These are phyloP conservation scores for Rhinocladiella similis DNA, from an alignment of 2,329 filamentous ascomycete genomes.

Conservation along the genomic window DNA sequence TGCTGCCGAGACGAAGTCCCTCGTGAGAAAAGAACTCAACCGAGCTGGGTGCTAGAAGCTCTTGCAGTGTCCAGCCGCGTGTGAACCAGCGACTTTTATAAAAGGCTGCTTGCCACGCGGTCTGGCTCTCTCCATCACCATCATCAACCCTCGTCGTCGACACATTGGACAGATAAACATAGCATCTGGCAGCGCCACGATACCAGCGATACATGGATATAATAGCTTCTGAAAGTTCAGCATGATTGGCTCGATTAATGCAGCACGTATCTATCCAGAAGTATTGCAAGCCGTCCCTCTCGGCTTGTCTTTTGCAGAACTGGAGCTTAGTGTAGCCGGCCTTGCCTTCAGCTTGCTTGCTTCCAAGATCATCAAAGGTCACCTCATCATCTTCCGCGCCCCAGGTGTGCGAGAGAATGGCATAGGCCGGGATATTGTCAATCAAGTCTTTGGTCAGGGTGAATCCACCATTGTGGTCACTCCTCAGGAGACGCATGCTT, in stretches of 20 bases:
- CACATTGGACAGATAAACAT: constrained; percentile 26
- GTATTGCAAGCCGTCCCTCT: constrained; percentile 21
- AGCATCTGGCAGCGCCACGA: constrained; percentile 20
- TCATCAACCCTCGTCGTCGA: neutral
- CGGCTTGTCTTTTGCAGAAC: constrained; percentile 14
- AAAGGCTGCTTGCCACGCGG: constrained; percentile 1
- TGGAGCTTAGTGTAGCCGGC: constrained; percentile 11
- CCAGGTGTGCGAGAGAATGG: constrained; percentile 32
- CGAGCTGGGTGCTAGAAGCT: constrained; percentile 30
- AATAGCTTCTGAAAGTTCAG: constrained; percentile 29
- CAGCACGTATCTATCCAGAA: constrained; percentile 33
- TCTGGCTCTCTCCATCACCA: neutral
- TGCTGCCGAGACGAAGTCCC: constrained; percentile 26
- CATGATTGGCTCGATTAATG: constrained; percentile 29
- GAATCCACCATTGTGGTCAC: no score
- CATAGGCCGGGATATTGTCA: constrained; percentile 21
- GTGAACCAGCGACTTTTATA: constrained; percentile 3
- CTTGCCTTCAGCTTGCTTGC: constrained; percentile 19
- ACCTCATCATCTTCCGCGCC: constrained; percentile 26
- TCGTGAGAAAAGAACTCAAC: constrained; percentile 31
- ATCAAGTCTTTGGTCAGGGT: no score
- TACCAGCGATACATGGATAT: constrained; percentile 32
- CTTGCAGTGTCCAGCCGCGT: constrained; percentile 11
- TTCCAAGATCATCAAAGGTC: constrained; percentile 25
- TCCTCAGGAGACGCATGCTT: no score